Conservation (phyloP, 2,329 filamentous ascomycete genomes). For the Lecanoromycetidae sp. region DNA sequence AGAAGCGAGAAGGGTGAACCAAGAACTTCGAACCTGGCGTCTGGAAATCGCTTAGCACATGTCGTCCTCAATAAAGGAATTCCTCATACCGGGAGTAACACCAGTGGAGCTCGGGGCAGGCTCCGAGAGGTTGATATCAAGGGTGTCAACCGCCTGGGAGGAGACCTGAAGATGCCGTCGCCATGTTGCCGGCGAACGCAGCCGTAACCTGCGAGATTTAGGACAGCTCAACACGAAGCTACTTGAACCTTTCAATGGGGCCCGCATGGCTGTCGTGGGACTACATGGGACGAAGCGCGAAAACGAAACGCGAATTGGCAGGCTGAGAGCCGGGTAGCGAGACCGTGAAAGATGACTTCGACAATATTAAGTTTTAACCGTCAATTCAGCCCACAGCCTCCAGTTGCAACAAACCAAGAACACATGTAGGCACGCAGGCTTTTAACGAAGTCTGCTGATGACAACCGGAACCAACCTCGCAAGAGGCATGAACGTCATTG, state of each 20-base stretch:
- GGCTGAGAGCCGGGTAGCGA: background rate
- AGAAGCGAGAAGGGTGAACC: constrained; percentile 87
- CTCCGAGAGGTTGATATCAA: constrained; percentile 2
- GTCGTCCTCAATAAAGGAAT: no score
- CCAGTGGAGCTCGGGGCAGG: constrained; percentile 1
- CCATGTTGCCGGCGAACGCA: background rate
- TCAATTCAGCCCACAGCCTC: background rate
- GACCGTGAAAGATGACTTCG: background rate
- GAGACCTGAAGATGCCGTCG: constrained; percentile 49
- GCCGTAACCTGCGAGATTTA: constrained; percentile 3
- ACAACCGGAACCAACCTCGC: no score
- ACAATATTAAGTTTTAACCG: background rate
- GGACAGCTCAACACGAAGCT: background rate
- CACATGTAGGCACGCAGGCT: no score
- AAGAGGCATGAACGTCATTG: no score
- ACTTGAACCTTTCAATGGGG: background rate
- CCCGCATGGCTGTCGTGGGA: constrained; percentile 2
- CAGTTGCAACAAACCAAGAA: no score
- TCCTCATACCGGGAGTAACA: constrained; percentile 12
- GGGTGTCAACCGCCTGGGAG: constrained; percentile 23
- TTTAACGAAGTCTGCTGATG: no score
- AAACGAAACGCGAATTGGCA: background rate
- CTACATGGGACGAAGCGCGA: no score
- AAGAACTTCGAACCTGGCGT: constrained; percentile 88
- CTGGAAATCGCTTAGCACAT: constrained; percentile 36